Conservation (phyloP, 164 flowering plant genomes). For the Dillenia turbinata region DNA sequence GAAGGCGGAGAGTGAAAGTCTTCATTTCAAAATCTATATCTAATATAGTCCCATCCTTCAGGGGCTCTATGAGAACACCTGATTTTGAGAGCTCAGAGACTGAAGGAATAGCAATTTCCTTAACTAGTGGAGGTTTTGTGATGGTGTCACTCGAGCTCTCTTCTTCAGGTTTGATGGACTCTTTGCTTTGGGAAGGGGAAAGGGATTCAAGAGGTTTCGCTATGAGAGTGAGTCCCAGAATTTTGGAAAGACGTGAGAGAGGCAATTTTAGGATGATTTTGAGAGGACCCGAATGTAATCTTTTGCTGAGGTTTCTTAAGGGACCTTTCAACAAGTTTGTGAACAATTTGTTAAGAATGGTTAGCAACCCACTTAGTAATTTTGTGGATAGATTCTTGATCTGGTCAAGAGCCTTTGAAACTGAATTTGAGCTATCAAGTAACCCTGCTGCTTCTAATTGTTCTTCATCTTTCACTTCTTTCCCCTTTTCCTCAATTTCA, state of each 20-base stretch:
- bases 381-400: slow-evolving; percentile 3
- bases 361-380: slow-evolving; percentile 4
- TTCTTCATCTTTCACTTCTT: background rate
- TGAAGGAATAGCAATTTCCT: slow-evolving; percentile 40
- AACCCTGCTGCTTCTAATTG: background rate
- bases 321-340: too few species aligned
- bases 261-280: slow-evolving; percentile 5
- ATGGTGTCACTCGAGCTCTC: background rate
- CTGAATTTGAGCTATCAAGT: background rate
- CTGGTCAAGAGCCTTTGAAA: slow-evolving; percentile 1
- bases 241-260: slow-evolving; percentile 4
- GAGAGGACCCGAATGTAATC: background rate
- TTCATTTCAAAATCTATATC: slow-evolving; percentile 28
- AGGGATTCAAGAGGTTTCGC: background rate
- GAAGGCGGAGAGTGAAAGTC: slow-evolving; percentile 25
- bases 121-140: slow-evolving; percentile 18
- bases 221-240: slow-evolving; percentile 4
- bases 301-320: background rate
- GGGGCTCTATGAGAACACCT: slow-evolving; percentile 22
- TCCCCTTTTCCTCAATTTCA: background rate
- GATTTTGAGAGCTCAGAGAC: slow-evolving; percentile 26
- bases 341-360: too few species aligned
- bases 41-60: slow-evolving; percentile 19
- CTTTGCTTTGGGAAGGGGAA: slow-evolving; percentile 7
- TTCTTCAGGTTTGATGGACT: slow-evolving; percentile 14